Conservation (phyloP, 257 asterid genomes). For the Buddleja alternifolia region DNA sequence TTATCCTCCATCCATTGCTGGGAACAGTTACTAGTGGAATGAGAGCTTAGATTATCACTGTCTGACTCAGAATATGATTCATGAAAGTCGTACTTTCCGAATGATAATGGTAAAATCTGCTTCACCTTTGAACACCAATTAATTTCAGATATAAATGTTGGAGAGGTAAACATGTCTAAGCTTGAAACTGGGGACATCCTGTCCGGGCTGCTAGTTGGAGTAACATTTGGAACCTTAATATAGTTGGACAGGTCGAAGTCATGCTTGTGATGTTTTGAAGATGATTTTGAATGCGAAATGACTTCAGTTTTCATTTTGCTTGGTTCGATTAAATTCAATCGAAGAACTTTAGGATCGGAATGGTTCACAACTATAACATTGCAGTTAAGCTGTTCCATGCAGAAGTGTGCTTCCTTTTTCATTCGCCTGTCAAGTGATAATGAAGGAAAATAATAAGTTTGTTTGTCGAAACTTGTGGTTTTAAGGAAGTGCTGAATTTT, state of each 20-base stretch:
- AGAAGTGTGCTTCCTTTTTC: conserved; percentile 65
- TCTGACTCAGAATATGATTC: conserved; percentile 65
- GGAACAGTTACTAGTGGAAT: conserved; percentile 56
- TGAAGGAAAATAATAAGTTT: neutral
- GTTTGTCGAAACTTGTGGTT: too few relatives aligned
- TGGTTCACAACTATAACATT: conserved; percentile 67
- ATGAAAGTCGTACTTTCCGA: conserved; percentile 29
- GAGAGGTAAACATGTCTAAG: conserved; percentile 52
- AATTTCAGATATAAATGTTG: conserved; percentile 48
- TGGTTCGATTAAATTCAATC: conserved; percentile 63
- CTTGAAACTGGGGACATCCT: conserved; percentile 62
- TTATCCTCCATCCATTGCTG: conserved; percentile 59
- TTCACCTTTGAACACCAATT: conserved; percentile 54
- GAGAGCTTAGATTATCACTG: conserved; percentile 53
- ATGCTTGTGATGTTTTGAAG: conserved; percentile 18
- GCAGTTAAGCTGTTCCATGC: conserved; percentile 81
- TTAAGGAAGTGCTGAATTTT: too few relatives aligned
- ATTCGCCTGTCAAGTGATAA: conserved; percentile 46
- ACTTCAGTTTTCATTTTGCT: conserved; percentile 33
- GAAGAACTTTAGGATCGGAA: conserved; percentile 69
- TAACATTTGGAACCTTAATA: conserved; percentile 75
- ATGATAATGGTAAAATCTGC: conserved; percentile 30
- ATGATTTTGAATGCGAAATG: conserved; percentile 35
- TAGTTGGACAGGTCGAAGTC: conserved; percentile 38
- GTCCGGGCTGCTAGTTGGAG: conserved; percentile 85